phyloP scores from a whole-genome alignment of 2,329 filamentous ascomycete genomes.

The Aspergillus spinulosporus region DNA sequence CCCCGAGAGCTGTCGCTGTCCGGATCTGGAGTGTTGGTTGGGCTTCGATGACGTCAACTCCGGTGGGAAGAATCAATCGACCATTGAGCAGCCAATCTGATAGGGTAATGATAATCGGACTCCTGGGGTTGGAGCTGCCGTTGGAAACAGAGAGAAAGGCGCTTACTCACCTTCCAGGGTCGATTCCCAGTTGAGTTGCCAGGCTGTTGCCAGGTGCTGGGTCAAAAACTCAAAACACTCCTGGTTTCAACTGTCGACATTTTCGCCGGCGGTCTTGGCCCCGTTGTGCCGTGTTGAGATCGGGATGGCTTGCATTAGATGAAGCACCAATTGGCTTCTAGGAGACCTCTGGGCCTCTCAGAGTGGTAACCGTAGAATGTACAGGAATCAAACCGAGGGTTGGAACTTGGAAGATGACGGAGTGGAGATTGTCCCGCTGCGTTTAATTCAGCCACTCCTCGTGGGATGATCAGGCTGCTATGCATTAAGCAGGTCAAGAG shows the following conservation, averaged over 20 bases:
- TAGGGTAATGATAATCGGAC: background rate
- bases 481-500: conserved; percentile 16
- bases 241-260: background rate
- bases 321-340: background rate
- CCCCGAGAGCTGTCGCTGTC: background rate
- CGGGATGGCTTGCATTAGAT: conserved; percentile 8
- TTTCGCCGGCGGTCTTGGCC: background rate
- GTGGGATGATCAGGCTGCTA: conserved; percentile 23
- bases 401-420: background rate
- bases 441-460: conserved; percentile 23
- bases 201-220: too few species aligned
- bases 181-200: background rate
- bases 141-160: background rate
- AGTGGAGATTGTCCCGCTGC: conserved; percentile 14
- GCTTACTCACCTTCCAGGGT: background rate
- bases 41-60: background rate
- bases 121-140: background rate
- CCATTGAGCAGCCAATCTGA: background rate
- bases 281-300: conserved; percentile 11
- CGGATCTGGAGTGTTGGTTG: background rate
- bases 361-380: background rate
- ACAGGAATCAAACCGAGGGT: conserved; percentile 1
- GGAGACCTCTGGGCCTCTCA: background rate
- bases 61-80: background rate
- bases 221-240: background rate